Evolutionary conservation across 2,329 filamentous ascomycete species (phyloP), one percentile per base, ranked within the genome.

Genomic region (Remersonia thermophila): DNA sequence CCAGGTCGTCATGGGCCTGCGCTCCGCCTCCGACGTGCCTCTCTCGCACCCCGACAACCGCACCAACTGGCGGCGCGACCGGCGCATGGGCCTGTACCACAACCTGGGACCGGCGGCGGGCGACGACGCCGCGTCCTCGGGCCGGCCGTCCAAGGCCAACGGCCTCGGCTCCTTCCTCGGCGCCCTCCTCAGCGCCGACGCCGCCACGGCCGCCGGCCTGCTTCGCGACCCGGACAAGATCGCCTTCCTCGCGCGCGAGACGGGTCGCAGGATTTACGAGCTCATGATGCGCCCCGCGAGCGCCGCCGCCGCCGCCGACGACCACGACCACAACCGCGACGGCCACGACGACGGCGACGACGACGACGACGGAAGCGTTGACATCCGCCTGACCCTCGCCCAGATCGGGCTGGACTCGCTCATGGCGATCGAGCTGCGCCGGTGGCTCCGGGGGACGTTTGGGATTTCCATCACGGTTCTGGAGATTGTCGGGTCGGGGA

Each of bases 361-460:
- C n/a, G n/a, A n/a, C 7, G 17, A 29, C 3, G 25, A 2, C 6
- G 30, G 23, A 7, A 30, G 28, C 7, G 16, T 37, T 3, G 35
- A 37, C 16, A 33, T 26, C 6, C 8, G 16, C 3, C 15, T 27
- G 12, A 37, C 35, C 3, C 16, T 37, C 5, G 30, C 25, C 3
- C 30, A 37, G 9, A 28, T 37, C 47, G 58, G 57, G n/a, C 54
- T 69, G 2, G 65, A 69, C 46, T 68, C 65, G 2, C 55, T 70
- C 2, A 61, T 66, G 15, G 65, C 65, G 1, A 67, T 69, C 34
- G 65, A 68, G 53, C 57, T 68, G 32, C 60, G 66, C 11, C 68
- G 69, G 49, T 69, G 65, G 55, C 66, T 69, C 36, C 5, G 35
- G 35, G 8, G 30, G 4, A 25, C 23, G 7, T 25, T 37, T 28